Evolutionary conservation across 2,329 filamentous ascomycete genomes (phyloP).

Genomic region (Colletotrichum destructivum): DNA sequence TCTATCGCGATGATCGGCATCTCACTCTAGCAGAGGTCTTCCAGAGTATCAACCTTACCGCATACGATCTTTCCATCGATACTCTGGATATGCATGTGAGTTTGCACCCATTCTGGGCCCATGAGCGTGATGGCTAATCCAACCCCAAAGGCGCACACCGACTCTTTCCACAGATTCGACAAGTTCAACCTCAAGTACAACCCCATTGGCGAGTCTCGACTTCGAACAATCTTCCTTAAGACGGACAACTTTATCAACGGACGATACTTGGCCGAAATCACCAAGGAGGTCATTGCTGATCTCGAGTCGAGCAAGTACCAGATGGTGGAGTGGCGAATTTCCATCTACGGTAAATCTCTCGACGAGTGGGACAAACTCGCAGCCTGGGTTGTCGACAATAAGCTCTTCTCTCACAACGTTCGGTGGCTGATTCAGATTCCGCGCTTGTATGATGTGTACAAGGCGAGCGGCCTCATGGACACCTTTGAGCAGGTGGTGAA

Average conservation of each 20-base stretch:
- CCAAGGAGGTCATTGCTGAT: constrained; percentile 97
- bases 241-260: constrained; percentile 98
- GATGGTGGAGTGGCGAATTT: constrained; percentile 99
- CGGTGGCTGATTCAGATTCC: constrained; percentile 98
- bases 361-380: constrained; percentile 99
- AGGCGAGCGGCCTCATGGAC: constrained; percentile 87
- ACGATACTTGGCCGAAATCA: constrained; percentile 96
- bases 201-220: constrained; percentile 92
- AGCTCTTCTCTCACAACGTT: constrained; percentile 97
- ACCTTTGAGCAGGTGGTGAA: constrained; percentile 91
- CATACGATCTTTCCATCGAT: constrained; percentile 98
- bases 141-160: constrained; percentile 82
- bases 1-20: constrained; percentile 92
- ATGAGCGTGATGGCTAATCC: constrained; percentile 8
- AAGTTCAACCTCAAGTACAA: constrained; percentile 99
- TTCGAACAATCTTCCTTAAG: constrained; percentile 98
- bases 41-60: constrained; percentile 95
- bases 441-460: constrained; percentile 95
- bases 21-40: constrained; percentile 95
- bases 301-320: constrained; percentile 99
- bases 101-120: constrained; percentile 43
- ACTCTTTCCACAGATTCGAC: constrained; percentile 98
- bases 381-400: constrained; percentile 98
- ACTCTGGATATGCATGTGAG: constrained; percentile 98
- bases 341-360: constrained; percentile 91